Evolutionary conservation across 129 eudicot genomes (phyloP).

Genomic region (Escallonia herrerae): DNA sequence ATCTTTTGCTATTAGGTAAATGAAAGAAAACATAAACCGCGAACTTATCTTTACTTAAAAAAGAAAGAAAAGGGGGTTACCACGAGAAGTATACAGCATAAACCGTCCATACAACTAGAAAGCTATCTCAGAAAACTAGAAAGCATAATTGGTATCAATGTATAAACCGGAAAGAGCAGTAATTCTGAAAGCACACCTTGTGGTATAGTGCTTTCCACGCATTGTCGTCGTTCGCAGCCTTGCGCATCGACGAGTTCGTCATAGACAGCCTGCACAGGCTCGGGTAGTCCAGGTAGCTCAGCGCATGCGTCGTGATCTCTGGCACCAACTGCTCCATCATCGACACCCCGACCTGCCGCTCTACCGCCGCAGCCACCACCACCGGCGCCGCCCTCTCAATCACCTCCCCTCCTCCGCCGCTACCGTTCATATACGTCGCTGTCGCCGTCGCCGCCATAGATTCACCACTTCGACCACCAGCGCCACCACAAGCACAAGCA

Average conservation of each 20-base stretch:
- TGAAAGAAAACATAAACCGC: no score
- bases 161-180: neutral
- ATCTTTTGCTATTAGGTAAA: no score
- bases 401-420: conserved; percentile 34
- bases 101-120: no score
- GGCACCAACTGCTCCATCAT: conserved; percentile 99
- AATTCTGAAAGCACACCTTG: conserved; percentile 43
- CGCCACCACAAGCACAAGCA: conserved; percentile 21
- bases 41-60: no score
- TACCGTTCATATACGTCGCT: conserved; percentile 43
- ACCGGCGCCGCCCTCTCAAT: conserved; percentile 15
- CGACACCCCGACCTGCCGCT: conserved; percentile 65
- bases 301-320: conserved; percentile 87
- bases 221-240: conserved; percentile 96
- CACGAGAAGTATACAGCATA: no score
- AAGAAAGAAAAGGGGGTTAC: no score
- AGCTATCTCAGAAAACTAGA: no score
- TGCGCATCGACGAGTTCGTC: conserved; percentile 86
- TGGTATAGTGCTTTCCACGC: conserved; percentile 97
- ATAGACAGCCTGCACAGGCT: conserved; percentile 88
- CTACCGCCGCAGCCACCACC: conserved; percentile 45
- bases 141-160: no score
- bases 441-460: conserved; percentile 34
- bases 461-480: neutral
- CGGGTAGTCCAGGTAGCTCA: conserved; percentile 88